Percentiles rank a stretch among this genome's conserved stretches.
Conservation (phyloP, 345 rosid genomes). For the Salix udensis region DNA sequence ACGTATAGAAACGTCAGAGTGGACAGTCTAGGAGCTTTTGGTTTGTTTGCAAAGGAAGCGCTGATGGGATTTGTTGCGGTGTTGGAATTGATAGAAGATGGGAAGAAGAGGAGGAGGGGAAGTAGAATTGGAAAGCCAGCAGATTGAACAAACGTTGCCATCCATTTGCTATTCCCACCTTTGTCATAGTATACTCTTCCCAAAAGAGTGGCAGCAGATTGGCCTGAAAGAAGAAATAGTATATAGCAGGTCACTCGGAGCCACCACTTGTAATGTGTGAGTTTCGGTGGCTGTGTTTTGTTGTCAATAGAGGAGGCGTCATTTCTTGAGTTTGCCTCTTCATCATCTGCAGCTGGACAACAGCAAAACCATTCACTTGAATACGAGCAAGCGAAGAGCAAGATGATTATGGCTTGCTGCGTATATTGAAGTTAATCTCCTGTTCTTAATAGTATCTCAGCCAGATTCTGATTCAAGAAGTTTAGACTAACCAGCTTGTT, state of each 20-base stretch:
- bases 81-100: slow-evolving; percentile 10
- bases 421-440: too few relatives aligned
- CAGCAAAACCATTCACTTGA: neutral
- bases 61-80: neutral
- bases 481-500: too few relatives aligned
- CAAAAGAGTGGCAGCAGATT: slow-evolving; percentile 44
- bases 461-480: too few relatives aligned
- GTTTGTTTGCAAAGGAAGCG: neutral
- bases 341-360: slow-evolving; percentile 14
- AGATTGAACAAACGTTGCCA: slow-evolving; percentile 59
- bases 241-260: slow-evolving; percentile 31
- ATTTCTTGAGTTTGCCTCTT: slow-evolving; percentile 6
- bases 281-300: slow-evolving; percentile 15
- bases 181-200: slow-evolving; percentile 52
- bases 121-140: slow-evolving; percentile 52
- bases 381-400: neutral
- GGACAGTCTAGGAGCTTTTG: slow-evolving; percentile 8
- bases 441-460: too few relatives aligned
- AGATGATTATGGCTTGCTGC: too few relatives aligned
- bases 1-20: slow-evolving; percentile 29
- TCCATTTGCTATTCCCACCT: slow-evolving; percentile 68
- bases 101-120: slow-evolving; percentile 37
- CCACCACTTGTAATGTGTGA: slow-evolving; percentile 43
- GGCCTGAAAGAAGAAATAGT: slow-evolving; percentile 41
- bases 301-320: slow-evolving; percentile 2